Percentiles rank a stretch among this genome's conserved stretches.
phyloP scores from a whole-genome alignment of 2,329 filamentous ascomycete genomes.

The Botrytis squamosa region DNA sequence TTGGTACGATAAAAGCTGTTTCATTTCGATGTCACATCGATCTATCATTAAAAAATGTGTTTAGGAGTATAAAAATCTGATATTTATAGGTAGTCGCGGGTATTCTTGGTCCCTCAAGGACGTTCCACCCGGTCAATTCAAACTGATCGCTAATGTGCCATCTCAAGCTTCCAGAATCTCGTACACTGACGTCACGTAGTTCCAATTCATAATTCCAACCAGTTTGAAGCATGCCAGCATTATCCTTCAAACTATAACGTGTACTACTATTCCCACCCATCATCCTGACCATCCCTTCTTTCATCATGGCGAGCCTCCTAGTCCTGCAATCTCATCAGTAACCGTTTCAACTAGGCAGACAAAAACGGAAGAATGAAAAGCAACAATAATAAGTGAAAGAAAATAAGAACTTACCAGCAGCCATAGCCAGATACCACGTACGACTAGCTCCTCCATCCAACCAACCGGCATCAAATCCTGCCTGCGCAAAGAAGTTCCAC shows the following conservation, averaged over 20 bases:
- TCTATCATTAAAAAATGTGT: background rate
- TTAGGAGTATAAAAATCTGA: background rate
- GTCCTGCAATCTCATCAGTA: constrained; percentile 6
- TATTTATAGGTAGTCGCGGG: background rate
- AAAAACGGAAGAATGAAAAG: background rate
- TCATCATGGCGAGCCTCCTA: constrained; percentile 18
- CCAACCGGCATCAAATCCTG: constrained; percentile 64
- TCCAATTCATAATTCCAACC: background rate
- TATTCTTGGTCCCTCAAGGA: background rate
- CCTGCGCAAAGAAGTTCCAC: constrained; percentile 71
- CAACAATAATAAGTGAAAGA: background rate
- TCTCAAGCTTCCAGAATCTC: background rate
- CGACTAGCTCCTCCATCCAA: constrained; percentile 79
- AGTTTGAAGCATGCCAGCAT: constrained; percentile 4
- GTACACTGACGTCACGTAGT: background rate
- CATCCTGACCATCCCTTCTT: background rate
- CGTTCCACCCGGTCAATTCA: background rate
- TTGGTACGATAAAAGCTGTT: background rate
- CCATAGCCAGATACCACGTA: constrained; percentile 82
- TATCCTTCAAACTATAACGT: background rate
- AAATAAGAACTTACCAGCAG: constrained; percentile 55
- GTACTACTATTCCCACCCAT: background rate
- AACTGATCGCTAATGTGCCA: background rate
- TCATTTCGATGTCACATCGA: background rate
- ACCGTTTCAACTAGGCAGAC: background rate